phyloP scores from a whole-genome alignment of 2,329 filamentous ascomycete species.

The Colletotrichum euphorbiae region DNA sequence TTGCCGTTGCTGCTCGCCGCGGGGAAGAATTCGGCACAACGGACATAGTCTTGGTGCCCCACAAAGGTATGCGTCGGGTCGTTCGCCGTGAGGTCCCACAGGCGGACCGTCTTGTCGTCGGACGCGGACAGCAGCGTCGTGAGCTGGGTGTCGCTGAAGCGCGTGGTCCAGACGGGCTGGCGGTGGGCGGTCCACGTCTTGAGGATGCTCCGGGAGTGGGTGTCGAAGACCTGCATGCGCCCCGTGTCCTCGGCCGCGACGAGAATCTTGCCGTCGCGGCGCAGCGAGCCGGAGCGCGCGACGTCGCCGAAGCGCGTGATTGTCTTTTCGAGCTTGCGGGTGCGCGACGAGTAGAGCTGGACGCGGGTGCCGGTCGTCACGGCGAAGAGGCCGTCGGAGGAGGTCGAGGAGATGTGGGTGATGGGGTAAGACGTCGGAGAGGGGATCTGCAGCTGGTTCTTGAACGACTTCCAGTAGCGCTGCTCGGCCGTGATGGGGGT shows the following conservation, averaged over 20 bases:
- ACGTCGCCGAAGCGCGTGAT: constrained; percentile 94
- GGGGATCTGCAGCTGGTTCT: constrained; percentile 88
- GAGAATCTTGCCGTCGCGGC: constrained; percentile 87
- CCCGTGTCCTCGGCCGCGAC: constrained; percentile 93
- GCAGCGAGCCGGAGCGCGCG: constrained; percentile 88
- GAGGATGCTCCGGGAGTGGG: constrained; percentile 86
- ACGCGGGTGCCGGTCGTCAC: constrained; percentile 95
- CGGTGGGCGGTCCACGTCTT: constrained; percentile 96
- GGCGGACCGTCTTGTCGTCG: constrained; percentile 90
- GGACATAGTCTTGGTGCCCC: constrained; percentile 93
- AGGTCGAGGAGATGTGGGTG: constrained; percentile 82
- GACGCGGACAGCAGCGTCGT: constrained; percentile 90
- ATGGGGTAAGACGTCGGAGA: constrained; percentile 91
- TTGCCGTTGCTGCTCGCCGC: constrained; percentile 69
- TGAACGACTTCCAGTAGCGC: constrained; percentile 95
- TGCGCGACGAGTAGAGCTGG: constrained; percentile 93
- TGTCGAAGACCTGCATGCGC: constrained; percentile 94
- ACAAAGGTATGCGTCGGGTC: constrained; percentile 81
- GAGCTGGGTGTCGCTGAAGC: constrained; percentile 89
- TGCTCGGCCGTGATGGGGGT: constrained; percentile 90
- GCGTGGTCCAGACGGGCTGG: constrained; percentile 91
- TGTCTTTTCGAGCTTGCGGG: constrained; percentile 91
- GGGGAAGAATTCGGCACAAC: constrained; percentile 87
- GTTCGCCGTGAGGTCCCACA: constrained; percentile 93
- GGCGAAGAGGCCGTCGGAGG: constrained; percentile 80